Evolutionary conservation across 1,284 basidiomycete species (phyloP), one percentile per base, ranked within the genome.

Genomic region (Pyrrhoderma lamaoense): DNA sequence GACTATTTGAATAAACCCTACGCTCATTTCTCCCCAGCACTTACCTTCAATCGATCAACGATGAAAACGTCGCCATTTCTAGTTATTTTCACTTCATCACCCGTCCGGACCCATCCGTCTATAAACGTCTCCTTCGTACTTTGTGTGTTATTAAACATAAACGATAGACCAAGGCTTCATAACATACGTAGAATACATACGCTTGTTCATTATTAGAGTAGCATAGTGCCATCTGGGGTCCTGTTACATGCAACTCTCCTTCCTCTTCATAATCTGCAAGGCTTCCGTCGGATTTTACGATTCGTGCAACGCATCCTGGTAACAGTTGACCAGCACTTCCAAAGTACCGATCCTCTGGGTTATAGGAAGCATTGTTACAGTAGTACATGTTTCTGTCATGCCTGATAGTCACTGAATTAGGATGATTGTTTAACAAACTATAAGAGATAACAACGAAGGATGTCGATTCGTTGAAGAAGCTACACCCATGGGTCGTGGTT

Each of bases 1-100:
- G 35, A 37, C 16, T 37, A 11, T n/a, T n/a, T n/a, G n/a, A n/a
- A n/a, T n/a, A 23, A 11, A 23, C n/a, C 46, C 18, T 4, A 40
- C 11, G 57, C 55, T 34, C 49, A n/a, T 22, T 44, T 18, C 11
- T 19, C 23, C 42, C n/a, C 19, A 11, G 11, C 27, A 11, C 57
- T 8, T 37, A 76, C 80, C 69, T 88, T 88, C 51, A 88, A 66
- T 31, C 85, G 74, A 63, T 88, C 85, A 8, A 83, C 67, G 42
- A 87, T 70, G 61, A 77, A 81, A 3, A 88, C 56, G 53, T 86
- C 79, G 7, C 74, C 73, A 52, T 80, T 71, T 57, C 71, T 64
- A 43, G 73, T 69, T 49, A 86, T 72, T 53, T 70, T 65, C 3
- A 78, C 84, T 60, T 82, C 77, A 59, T 88, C 85, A 1, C 85